Conservation (phyloP, 306 rosid genomes). For the Inga laurina region DNA sequence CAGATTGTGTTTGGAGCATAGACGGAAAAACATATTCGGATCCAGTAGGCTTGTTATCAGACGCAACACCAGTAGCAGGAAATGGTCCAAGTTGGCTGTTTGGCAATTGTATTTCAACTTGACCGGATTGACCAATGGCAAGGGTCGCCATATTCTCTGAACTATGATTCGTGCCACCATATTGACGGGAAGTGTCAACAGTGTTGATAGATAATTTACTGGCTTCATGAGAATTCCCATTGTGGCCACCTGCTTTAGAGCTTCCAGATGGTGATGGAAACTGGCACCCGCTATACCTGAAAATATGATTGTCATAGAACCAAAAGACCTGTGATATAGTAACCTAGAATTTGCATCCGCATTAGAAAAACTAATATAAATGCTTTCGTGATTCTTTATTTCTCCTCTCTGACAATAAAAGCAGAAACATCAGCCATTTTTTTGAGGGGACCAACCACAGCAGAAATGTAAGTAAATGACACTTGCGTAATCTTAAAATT, state of each 20-base stretch:
- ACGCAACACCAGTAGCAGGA: constrained; percentile 37
- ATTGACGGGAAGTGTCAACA: constrained; percentile 27
- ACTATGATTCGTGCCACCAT: constrained; percentile 31
- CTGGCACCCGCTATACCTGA: constrained; percentile 65
- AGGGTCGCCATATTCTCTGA: constrained; percentile 31
- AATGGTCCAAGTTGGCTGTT: constrained; percentile 38
- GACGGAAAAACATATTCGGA: constrained; percentile 40
- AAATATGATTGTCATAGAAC: constrained; percentile 17
- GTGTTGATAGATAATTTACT: constrained; percentile 35
- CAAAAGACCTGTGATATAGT: neutral
- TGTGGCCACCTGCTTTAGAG: constrained; percentile 25
- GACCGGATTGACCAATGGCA: constrained; percentile 38
- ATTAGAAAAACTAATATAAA: neutral
- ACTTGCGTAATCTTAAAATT: too few species aligned
- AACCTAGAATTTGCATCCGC: neutral
- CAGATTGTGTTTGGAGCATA: constrained; percentile 39
- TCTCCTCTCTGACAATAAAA: neutral
- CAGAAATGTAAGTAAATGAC: too few species aligned
- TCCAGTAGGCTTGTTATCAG: constrained; percentile 35
- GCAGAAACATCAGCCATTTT: neutral
- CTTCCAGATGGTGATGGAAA: constrained; percentile 32
- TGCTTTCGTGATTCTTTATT: neutral
- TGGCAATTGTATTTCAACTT: constrained; percentile 30
- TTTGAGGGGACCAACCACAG: too few species aligned
- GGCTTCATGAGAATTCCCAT: constrained; percentile 34